These are phyloP conservation scores for Fusarium verrucosum DNA, from an alignment of 2,329 filamentous ascomycete species.

Conservation along the genomic window DNA sequence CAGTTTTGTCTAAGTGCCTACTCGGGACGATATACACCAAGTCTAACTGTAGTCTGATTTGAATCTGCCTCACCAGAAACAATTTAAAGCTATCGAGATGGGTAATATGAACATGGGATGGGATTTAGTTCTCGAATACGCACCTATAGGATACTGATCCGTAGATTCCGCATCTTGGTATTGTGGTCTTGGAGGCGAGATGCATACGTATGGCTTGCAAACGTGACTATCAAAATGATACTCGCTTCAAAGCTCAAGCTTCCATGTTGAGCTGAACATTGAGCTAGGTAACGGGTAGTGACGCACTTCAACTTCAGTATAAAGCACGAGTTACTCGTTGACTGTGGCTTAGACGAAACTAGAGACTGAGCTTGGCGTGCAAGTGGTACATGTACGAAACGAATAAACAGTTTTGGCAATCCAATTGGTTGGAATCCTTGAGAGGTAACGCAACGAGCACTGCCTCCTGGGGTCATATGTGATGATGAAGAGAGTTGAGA, in stretches of 20 bases:
- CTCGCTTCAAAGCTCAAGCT: not conserved
- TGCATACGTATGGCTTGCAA: not conserved
- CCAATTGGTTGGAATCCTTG: not conserved
- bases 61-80: not conserved
- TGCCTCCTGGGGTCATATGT: not conserved
- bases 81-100: not conserved
- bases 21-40: not conserved
- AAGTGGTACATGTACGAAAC: not conserved
- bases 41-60: not conserved
- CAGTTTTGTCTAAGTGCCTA: not conserved
- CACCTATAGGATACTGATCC: not conserved
- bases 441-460: not conserved
- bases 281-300: not conserved
- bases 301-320: not conserved
- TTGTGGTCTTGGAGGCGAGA: not conserved
- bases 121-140: not conserved
- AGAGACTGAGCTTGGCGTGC: not conserved
- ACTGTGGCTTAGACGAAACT: constrained; percentile 10
- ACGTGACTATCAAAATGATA: not conserved
- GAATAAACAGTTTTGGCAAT: not conserved
- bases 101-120: not conserved
- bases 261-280: not conserved
- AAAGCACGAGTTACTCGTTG: not conserved
- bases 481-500: not conserved
- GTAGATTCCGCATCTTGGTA: not conserved